Base-by-base conservation (phyloP, 1,284 basidiomycete genomes). In the Puccinia sorghi region DNA sequence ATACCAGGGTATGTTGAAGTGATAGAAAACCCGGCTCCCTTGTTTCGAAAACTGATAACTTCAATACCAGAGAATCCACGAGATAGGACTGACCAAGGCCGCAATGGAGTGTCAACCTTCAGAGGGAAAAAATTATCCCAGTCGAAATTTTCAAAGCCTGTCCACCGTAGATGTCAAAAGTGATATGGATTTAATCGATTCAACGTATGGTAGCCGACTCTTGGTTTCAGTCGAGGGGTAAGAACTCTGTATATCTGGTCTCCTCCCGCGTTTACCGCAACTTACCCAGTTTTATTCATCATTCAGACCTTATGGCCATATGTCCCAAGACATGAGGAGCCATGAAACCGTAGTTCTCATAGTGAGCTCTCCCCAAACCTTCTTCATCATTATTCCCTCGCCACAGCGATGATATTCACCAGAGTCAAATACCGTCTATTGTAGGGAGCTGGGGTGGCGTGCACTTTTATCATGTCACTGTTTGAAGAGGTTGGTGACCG, bases 11-110 rank as follows among this genome's bases (percentile, higher is more conserved):
- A 48, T 37, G 64, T 22, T 37, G 25, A 54, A 48, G n/a, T 7
- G 43, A 41, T 50, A 50, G 2, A 64, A 22, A 5, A 46, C 22
- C 9, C 20, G 12, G 7, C 22, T 3, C 2, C 20, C 6, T n/a
- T 15, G 20, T 41, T 50, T 39, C 46, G 48, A 46, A 32, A 27
- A 54, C 59, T 64, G 64, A 76, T 2, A 46, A 15, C 39, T 9
- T 43, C n/a, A 15, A 17, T 13, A 3, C 11, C 39, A 76, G 74
- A 76, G 63, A 69, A 48, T 76, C 13, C 74, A 76, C 41, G 48
- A 76, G 41, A 69, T 76, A 56, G 74, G 74, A 22, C 52, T 76
- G 54, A 76, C 74, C 15, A 76, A 69, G 50, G 74, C 74, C n/a
- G 74, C 74, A 13, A 64, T 72, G 70, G 50, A 41, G n/a, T 43